Evolutionary conservation across 306 rosid genomes (phyloP), one percentile per base, ranked within the genome.

Genomic region (Corylus heterophylla): DNA sequence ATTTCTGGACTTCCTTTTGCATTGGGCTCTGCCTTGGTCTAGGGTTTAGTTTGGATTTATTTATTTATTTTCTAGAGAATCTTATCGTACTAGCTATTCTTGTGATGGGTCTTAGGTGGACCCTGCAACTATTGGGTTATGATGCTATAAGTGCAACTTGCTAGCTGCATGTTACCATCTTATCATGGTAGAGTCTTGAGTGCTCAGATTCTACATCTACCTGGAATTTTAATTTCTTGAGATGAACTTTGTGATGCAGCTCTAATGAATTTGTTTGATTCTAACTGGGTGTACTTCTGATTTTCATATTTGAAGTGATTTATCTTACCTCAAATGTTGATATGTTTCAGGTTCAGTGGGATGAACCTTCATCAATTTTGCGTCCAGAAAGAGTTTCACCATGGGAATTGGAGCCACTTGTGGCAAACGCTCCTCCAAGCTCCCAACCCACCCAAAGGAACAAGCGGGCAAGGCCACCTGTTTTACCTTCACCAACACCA

Each of bases 341-440:
- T 79, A 69, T 50, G 18, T 78, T 76, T 86, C 89, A 94, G 98
- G 97, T 94, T 75, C 98, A 94, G 88, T 94, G 98, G 98, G 98
- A 94, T 84, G 98, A 94, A 74, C 94, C 95, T 7, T 94, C 98
- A 52, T 87, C 95, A 7, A 94, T 91, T 79, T 45, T 91, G 87
- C 97, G 98, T 76, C 98, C 98, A 48, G 98, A 94, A 74, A 88
- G 87, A 86, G 98, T 94, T 78, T 94, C 98, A 48, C 83, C 98
- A 47, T 94, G 98, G 98, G 98, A 94, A 75, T 83, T 94, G 89
- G 98, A 94, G 89, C 97, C 98, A 56, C 95, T 94, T 78, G 87
- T 94, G 77, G 87, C 92, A 54, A 81, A 86, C 49, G 83, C 92
- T 71, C 80, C 92, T 61, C 87, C 89, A 80, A 92, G 83, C 82